phyloP scores from a whole-genome alignment of 169 alveolate genomes.

The Cryptosporidium tyzzeri region DNA sequence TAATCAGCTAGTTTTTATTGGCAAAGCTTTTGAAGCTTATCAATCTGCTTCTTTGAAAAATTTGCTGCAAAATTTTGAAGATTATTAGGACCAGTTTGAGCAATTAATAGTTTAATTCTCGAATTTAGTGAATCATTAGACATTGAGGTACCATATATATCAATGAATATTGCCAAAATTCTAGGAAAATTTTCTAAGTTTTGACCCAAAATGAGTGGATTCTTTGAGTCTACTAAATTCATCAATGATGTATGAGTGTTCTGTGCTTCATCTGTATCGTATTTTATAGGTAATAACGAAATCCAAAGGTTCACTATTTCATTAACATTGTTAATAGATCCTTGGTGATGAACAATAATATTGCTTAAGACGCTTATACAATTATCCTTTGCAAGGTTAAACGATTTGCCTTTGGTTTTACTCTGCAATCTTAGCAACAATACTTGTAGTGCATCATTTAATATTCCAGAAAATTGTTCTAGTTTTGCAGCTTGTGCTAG shows the following conservation, averaged over 20 bases:
- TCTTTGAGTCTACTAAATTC: slow-evolving; percentile 77
- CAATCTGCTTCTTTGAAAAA: slow-evolving; percentile 56
- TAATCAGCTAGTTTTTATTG: neutral
- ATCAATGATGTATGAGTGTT: slow-evolving; percentile 62
- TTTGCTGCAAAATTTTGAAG: slow-evolving; percentile 53
- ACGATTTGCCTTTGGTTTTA: slow-evolving; percentile 60
- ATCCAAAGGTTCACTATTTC: slow-evolving; percentile 61
- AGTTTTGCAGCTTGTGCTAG: slow-evolving; percentile 73
- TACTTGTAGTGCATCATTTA: slow-evolving; percentile 59
- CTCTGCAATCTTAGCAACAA: slow-evolving; percentile 35
- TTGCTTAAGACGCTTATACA: slow-evolving; percentile 43
- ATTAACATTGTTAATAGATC: slow-evolving; percentile 15
- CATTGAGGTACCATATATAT: slow-evolving; percentile 85
- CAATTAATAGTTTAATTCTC: slow-evolving; percentile 77
- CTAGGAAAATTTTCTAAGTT: slow-evolving; percentile 84
- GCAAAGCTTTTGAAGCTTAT: slow-evolving; percentile 52
- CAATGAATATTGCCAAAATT: slow-evolving; percentile 84
- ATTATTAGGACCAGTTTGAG: slow-evolving; percentile 56
- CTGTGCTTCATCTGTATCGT: slow-evolving; percentile 74
- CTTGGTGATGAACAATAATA: slow-evolving; percentile 40
- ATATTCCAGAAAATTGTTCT: slow-evolving; percentile 31
- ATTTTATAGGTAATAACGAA: slow-evolving; percentile 50
- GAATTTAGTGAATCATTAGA: slow-evolving; percentile 85
- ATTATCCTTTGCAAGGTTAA: slow-evolving; percentile 71
- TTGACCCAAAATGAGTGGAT: slow-evolving; percentile 84